Conservation (phyloP, 345 rosid genomes). For the Dipteronia dyeriana region DNA sequence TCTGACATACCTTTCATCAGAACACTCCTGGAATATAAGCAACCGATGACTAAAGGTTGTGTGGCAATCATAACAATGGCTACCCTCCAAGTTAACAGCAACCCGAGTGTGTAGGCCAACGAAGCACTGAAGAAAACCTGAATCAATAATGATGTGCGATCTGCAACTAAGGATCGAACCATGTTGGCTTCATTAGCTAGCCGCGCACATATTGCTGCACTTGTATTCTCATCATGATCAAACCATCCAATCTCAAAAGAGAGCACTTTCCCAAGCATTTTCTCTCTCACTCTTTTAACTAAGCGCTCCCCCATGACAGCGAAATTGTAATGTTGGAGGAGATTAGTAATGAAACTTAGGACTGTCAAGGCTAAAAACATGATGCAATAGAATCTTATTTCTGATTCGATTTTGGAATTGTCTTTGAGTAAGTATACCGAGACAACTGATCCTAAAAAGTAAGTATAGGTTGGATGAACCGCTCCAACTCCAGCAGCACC, state of each 20-base stretch:
- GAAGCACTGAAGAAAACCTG: slow-evolving; percentile 44
- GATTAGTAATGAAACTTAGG: slow-evolving; percentile 36
- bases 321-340: slow-evolving; percentile 54
- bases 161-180: slow-evolving; percentile 45
- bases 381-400: slow-evolving; percentile 36
- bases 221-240: slow-evolving; percentile 50
- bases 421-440: slow-evolving; percentile 44
- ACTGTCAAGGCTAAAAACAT: slow-evolving; percentile 41
- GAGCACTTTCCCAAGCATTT: slow-evolving; percentile 35
- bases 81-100: slow-evolving; percentile 45
- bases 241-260: slow-evolving; percentile 58
- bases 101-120: slow-evolving; percentile 31
- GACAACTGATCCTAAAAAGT: slow-evolving; percentile 41
- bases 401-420: slow-evolving; percentile 32
- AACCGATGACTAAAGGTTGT: slow-evolving; percentile 47
- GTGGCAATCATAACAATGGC: slow-evolving; percentile 46
- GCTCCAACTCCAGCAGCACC: slow-evolving; percentile 44
- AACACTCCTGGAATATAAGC: slow-evolving; percentile 42
- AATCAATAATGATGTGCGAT: slow-evolving; percentile 43
- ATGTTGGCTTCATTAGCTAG: slow-evolving; percentile 42
- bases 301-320: slow-evolving; percentile 48
- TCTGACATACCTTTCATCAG: slow-evolving; percentile 54
- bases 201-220: slow-evolving; percentile 45
- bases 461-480: slow-evolving; percentile 40
- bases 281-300: slow-evolving; percentile 42